phyloP scores from a whole-genome alignment of 2,329 filamentous ascomycete genomes.

The Ophiostoma sp. region DNA sequence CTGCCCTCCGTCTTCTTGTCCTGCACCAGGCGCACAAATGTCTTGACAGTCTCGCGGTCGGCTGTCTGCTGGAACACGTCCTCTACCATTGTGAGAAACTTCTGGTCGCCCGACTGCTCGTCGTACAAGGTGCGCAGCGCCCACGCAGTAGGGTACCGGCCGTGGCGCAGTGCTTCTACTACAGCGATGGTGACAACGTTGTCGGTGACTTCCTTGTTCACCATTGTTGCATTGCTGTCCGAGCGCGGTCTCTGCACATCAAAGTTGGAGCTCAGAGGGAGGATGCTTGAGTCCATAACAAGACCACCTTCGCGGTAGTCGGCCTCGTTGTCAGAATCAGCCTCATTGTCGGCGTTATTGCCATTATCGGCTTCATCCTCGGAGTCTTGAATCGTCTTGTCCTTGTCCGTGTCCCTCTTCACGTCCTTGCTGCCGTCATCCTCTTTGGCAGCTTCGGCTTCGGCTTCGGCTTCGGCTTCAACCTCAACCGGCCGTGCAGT shows the following conservation, averaged over 20 bases:
- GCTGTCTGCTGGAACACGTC: conserved; percentile 54
- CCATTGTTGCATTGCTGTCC: conserved; percentile 27
- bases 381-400: no score
- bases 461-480: background rate
- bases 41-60: conserved; percentile 45
- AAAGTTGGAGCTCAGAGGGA: background rate
- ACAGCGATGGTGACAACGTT: conserved; percentile 54
- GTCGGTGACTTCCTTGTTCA: conserved; percentile 44
- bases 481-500: background rate
- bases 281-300: conserved; percentile 7
- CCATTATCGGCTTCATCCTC: conserved; percentile 1
- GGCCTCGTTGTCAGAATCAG: background rate
- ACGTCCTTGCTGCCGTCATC: no score
- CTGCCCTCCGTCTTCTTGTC: conserved; percentile 54
- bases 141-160: conserved; percentile 57
- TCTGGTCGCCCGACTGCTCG: conserved; percentile 46
- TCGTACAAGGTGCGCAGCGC: conserved; percentile 57
- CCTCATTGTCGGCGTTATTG: conserved; percentile 5
- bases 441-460: conserved; percentile 15
- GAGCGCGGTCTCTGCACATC: conserved; percentile 20
- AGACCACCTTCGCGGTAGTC: conserved; percentile 6
- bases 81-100: conserved; percentile 53
- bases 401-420: no score
- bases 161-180: conserved; percentile 51
- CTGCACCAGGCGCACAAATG: conserved; percentile 48